Evolutionary conservation across 148 eudicot species (phyloP).

Genomic region (Rhododendron mucronatum): DNA sequence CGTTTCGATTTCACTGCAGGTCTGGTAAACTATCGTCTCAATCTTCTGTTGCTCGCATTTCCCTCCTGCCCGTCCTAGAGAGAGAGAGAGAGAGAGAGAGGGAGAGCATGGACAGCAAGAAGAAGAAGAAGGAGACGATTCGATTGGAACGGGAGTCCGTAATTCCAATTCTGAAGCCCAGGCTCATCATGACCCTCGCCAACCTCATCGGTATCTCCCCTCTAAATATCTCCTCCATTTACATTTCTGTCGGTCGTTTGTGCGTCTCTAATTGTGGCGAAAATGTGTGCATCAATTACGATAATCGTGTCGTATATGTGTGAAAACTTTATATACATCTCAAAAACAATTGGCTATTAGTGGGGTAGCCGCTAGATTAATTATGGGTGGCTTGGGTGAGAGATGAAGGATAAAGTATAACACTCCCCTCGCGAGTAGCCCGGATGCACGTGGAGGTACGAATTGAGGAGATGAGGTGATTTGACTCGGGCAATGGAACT

Average conservation of each 20-base stretch:
- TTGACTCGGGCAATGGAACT: too few relatives aligned
- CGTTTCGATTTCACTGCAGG: background rate
- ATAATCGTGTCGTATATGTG: background rate
- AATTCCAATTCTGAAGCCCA: constrained; percentile 72
- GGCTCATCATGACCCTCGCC: constrained; percentile 55
- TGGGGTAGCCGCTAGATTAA: background rate
- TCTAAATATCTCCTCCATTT: background rate
- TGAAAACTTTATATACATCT: background rate
- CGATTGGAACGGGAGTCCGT: constrained; percentile 80
- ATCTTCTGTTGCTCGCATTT: background rate
- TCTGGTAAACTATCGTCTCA: background rate
- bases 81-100: background rate
- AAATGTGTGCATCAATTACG: background rate
- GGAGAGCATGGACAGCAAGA: constrained; percentile 2
- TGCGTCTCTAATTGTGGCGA: background rate
- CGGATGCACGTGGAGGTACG: too few relatives aligned
- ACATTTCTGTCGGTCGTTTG: background rate
- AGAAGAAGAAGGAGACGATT: constrained; percentile 45
- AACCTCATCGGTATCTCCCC: constrained; percentile 54
- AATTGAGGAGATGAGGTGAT: too few relatives aligned
- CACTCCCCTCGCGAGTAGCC: too few relatives aligned
- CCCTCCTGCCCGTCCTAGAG: background rate
- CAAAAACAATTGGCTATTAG: background rate
- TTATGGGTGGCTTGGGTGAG: too few relatives aligned
- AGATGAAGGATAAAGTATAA: too few relatives aligned